These are phyloP conservation scores for Jatropha curcas DNA, from an alignment of 345 rosid species.

Conservation along the genomic window DNA sequence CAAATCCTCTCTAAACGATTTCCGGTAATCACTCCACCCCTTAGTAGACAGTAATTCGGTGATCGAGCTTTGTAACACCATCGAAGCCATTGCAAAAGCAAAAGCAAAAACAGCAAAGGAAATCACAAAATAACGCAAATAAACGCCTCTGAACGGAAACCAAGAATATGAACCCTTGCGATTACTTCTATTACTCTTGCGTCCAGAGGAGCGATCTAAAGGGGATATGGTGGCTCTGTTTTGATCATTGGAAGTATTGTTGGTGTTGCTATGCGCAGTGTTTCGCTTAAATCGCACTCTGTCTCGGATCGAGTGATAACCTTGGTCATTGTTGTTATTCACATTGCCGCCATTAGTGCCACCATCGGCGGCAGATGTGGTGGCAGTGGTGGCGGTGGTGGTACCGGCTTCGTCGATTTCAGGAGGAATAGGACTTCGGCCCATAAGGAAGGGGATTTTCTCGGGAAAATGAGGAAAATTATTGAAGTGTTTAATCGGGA, in stretches of 20 bases:
- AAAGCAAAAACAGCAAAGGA: conserved; percentile 66
- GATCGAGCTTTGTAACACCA: conserved; percentile 81
- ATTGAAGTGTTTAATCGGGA: too few relatives aligned
- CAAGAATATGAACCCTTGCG: conserved; percentile 59
- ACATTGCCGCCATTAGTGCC: conserved; percentile 6
- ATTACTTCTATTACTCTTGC: conserved; percentile 43
- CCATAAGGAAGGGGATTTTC: conserved; percentile 36
- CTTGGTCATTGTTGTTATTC: conserved; percentile 27
- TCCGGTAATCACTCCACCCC: conserved; percentile 45
- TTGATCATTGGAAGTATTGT: conserved; percentile 1
- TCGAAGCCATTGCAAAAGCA: conserved; percentile 63
- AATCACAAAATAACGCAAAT: conserved; percentile 58
- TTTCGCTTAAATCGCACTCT: conserved; percentile 64
- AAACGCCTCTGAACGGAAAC: conserved; percentile 59
- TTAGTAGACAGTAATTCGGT: conserved; percentile 48
- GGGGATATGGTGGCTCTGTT: conserved; percentile 40
- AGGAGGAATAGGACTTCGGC: conserved; percentile 41
- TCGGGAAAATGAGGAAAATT: background rate
- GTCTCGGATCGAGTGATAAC: conserved; percentile 55
- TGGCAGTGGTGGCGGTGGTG: conserved; percentile 17
- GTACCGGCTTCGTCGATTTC: conserved; percentile 40
- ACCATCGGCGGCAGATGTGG: conserved; percentile 25
- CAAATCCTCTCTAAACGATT: conserved; percentile 42
- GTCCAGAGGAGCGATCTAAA: conserved; percentile 45
- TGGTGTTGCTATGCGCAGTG: conserved; percentile 25